Base-by-base conservation (phyloP, 2,329 filamentous ascomycete genomes). In the Apiospora sp. region DNA sequence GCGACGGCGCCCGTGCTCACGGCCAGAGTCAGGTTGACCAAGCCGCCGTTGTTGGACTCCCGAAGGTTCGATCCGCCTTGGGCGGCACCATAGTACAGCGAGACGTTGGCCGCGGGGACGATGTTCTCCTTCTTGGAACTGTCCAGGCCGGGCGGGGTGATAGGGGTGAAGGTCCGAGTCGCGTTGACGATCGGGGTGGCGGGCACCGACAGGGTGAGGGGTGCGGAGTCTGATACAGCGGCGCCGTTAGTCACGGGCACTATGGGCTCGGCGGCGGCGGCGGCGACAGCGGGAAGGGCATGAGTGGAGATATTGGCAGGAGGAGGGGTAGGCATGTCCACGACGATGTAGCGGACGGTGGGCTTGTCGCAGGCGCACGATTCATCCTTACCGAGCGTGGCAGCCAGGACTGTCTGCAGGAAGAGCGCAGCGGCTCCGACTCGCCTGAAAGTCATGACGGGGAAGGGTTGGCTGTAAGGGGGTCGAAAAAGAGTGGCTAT, bases 1-100 rank as follows among this genome's bases (percentile, higher is more conserved):
- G 82, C 48, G 7, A 83, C 77, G 1, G 79, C 75, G 1, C 80
- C 79, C 41, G 78, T 75, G 16, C 77, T 77, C 75, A 80, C 78
- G 67, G 73, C 72, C 48, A 81, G 75, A 22, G 75, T 78, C 46
- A 81, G 73, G 37, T 78, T 75, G 61, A 58, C 58, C 27, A 37
- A 34, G 37, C 67, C 67, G 19, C 22, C 27, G 30, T 2, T 41
- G 30, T 12, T 24, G 3, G 46, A 12, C 8, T 10, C 46, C 22
- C 7, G 68, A 14, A 41, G 6, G 30, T 6, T 43, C 34, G 69
- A 51, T 1, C 34, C 27, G 48, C 64, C 74, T 27, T 16, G 24
- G 24, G 68, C 68, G 67, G 27, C 27, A 30, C 72, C 68, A 71
- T 77, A 77, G 71, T 75, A 71, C 34, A 77, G 74, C 51, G 51